A percentile compares a stretch with the other conserved stretches of the same genome.
These are phyloP conservation scores for Populus nigra DNA, from an alignment of 345 rosid genomes.

Conservation along the genomic window DNA sequence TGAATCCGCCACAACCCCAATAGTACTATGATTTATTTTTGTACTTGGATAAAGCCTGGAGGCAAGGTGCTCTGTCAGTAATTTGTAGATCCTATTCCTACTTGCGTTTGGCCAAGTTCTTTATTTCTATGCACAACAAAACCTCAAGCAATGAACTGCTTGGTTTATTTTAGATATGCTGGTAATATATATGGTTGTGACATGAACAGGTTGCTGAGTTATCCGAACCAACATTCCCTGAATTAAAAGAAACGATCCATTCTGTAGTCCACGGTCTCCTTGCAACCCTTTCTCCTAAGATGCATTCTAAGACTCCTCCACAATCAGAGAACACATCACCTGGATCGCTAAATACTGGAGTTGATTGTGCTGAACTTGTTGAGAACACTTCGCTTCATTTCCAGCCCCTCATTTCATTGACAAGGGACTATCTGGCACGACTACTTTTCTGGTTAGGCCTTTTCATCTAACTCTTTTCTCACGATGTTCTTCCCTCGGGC, in stretches of 20 bases:
- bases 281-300: slow-evolving; percentile 83
- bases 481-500: neutral
- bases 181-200: slow-evolving; percentile 1
- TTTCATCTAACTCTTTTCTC: neutral
- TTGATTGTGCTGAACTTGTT: slow-evolving; percentile 66
- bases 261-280: slow-evolving; percentile 92
- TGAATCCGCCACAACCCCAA: neutral
- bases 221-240: slow-evolving; percentile 80
- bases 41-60: neutral
- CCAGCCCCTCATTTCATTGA: slow-evolving; percentile 73
- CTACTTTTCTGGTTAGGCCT: slow-evolving; percentile 83
- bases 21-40: neutral
- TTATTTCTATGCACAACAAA: neutral
- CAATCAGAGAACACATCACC: slow-evolving; percentile 46
- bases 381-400: slow-evolving; percentile 84
- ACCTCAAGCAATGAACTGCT: neutral
- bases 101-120: neutral
- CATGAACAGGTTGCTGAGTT: slow-evolving; percentile 81
- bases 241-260: slow-evolving; percentile 67
- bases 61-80: neutral
- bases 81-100: neutral
- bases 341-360: slow-evolving; percentile 42
- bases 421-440: slow-evolving; percentile 91
- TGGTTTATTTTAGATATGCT: neutral
- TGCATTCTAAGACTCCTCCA: slow-evolving; percentile 76